These are phyloP conservation scores for Pichia nakasei DNA, from an alignment of 805 yeast species.

Conservation along the genomic window DNA sequence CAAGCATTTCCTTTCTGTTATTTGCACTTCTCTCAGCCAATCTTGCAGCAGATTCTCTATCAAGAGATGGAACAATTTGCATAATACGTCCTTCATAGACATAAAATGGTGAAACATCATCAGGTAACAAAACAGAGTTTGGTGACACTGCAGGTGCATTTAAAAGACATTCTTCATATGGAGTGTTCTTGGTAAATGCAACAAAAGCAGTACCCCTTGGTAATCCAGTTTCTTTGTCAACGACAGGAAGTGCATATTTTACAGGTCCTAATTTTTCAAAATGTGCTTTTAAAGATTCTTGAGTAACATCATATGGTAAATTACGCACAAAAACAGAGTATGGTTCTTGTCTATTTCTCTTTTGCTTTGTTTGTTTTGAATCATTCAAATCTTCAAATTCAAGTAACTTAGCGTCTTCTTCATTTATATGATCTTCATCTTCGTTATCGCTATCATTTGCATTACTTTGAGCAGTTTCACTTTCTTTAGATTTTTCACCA, in stretches of 20 bases:
- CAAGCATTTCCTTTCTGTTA: constrained; percentile 66
- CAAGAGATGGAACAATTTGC: constrained; percentile 77
- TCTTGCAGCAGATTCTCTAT: constrained; percentile 68
- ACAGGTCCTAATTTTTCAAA: constrained; percentile 80
- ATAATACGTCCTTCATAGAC: constrained; percentile 90
- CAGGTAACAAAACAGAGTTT: constrained; percentile 69
- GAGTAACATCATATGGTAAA: constrained; percentile 89
- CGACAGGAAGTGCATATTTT: constrained; percentile 87
- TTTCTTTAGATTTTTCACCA: constrained; percentile 31
- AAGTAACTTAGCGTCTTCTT: constrained; percentile 24
- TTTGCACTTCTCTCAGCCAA: constrained; percentile 66
- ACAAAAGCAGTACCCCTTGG: constrained; percentile 96
- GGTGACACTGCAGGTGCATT: constrained; percentile 67
- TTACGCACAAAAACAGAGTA: constrained; percentile 82
- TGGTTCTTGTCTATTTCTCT: constrained; percentile 54
- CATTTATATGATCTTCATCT: constrained; percentile 19
- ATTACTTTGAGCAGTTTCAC: constrained; percentile 26
- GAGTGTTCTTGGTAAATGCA: constrained; percentile 58
- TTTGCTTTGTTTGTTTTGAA: constrained; percentile 26
- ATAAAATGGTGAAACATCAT: constrained; percentile 82
- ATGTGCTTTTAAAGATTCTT: constrained; percentile 68
- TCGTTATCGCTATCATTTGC: constrained; percentile 26
- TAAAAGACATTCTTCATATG: constrained; percentile 58
- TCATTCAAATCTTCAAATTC: constrained; percentile 29
- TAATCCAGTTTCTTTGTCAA: constrained; percentile 74